Percentiles rank a stretch among this genome's conserved stretches.
Conservation (phyloP, 2,329 filamentous ascomycete species). For the Trichophyton rubrum region DNA sequence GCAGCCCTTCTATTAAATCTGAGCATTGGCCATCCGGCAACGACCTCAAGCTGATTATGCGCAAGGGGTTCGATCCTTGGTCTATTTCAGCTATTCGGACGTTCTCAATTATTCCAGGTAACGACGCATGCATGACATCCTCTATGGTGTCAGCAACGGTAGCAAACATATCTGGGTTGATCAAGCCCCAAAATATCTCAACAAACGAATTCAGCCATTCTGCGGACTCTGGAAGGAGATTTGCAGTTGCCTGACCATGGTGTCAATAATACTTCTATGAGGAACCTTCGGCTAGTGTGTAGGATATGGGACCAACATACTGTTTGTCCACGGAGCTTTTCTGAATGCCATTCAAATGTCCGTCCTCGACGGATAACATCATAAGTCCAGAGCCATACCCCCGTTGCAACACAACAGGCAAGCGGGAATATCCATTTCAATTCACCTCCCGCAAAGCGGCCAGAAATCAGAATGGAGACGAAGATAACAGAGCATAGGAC, state of each 20-base stretch:
- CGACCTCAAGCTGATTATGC: conserved; percentile 75
- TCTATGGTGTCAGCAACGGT: conserved; percentile 82
- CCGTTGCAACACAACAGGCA: conserved; percentile 57
- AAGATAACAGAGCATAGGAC: conserved; percentile 59
- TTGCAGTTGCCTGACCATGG: conserved; percentile 53
- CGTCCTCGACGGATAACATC: conserved; percentile 71
- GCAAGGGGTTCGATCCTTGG: conserved; percentile 80
- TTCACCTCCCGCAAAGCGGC: conserved; percentile 65
- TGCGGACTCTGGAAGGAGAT: conserved; percentile 83
- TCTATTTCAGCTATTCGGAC: conserved; percentile 91
- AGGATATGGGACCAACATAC: conserved; percentile 28
- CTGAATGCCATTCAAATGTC: conserved; percentile 76
- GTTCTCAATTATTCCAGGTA: conserved; percentile 83
- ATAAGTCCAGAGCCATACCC: conserved; percentile 80
- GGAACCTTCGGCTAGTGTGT: no score
- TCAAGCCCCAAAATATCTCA: conserved; percentile 72
- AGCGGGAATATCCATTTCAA: conserved; percentile 66
- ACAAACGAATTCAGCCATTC: conserved; percentile 93
- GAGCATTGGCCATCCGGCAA: conserved; percentile 70
- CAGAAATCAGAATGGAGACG: conserved; percentile 60
- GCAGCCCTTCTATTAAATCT: conserved; percentile 70
- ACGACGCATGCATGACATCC: conserved; percentile 93
- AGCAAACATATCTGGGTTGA: conserved; percentile 93
- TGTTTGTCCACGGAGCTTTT: conserved; percentile 70
- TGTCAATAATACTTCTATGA: background rate